A percentile compares a stretch with the other conserved stretches of the same genome.
These are phyloP conservation scores for Coelastrella sp. DNA, from an alignment of 139 green algal species.

Conservation along the genomic window DNA sequence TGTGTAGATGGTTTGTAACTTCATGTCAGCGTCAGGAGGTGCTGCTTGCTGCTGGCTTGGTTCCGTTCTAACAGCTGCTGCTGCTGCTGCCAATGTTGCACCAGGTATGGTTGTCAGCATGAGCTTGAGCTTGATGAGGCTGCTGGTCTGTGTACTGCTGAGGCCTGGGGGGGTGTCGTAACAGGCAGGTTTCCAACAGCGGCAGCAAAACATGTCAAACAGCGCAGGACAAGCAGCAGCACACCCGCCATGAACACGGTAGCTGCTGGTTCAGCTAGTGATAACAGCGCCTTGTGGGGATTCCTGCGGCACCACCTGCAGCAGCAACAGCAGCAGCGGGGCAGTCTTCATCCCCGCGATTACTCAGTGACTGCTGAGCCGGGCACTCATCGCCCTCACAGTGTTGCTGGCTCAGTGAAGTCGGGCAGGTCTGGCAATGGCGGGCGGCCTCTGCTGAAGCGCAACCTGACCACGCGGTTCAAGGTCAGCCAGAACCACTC, in stretches of 20 bases:
- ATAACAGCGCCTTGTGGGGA: neutral
- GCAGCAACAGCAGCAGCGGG: neutral
- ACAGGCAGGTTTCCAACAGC: neutral
- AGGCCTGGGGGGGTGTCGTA: neutral
- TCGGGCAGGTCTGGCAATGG: neutral
- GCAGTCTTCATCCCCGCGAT: neutral
- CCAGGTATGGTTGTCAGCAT: neutral
- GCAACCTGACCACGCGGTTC: neutral
- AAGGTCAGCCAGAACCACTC: slow-evolving; percentile 21
- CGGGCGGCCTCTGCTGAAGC: neutral
- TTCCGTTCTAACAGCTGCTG: too few relatives aligned
- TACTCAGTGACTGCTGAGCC: neutral
- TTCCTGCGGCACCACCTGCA: neutral
- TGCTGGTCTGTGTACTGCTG: neutral
- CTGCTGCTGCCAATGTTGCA: neutral
- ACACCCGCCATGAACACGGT: neutral
- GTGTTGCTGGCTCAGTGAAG: neutral
- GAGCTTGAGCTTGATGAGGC: neutral
- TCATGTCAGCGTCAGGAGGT: too few relatives aligned
- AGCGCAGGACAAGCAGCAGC: slow-evolving; percentile 4
- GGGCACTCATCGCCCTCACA: neutral
- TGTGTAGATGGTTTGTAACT: too few relatives aligned
- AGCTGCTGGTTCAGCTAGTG: too few relatives aligned
- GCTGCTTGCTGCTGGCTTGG: too few relatives aligned
- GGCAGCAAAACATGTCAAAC: neutral